A percentile compares a stretch with the other conserved stretches of the same genome.
phyloP scores from a whole-genome alignment of 1,139 yeast species.

The Meyerozyma carpophila region DNA sequence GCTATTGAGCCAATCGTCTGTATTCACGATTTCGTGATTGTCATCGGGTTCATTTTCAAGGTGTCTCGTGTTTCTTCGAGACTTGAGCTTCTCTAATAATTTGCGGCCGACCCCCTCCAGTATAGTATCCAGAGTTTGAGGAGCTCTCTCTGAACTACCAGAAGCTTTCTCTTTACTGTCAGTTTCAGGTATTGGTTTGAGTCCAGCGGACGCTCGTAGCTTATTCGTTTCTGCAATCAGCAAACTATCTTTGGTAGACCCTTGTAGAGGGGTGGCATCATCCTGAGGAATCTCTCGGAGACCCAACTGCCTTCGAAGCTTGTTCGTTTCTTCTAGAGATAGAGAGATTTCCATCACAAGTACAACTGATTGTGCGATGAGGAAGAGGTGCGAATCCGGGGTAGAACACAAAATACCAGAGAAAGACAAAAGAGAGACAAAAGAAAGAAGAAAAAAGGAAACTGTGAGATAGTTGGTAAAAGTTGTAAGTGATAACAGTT shows the following conservation, averaged over 20 bases:
- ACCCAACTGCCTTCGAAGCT: conserved; percentile 43
- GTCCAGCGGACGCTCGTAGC: conserved; percentile 8
- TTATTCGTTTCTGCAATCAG: conserved; percentile 4
- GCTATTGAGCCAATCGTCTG: conserved; percentile 36
- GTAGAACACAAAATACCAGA: neutral
- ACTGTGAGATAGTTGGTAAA: no score
- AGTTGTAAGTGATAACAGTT: no score
- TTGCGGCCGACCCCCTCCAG: neutral
- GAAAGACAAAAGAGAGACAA: neutral
- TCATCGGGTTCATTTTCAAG: conserved; percentile 7
- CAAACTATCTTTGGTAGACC: neutral
- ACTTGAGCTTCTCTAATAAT: neutral
- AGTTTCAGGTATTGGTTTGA: conserved; percentile 10
- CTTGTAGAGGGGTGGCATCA: neutral
- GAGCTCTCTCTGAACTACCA: neutral
- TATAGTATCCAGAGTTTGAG: neutral
- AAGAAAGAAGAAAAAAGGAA: no score
- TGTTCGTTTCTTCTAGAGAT: conserved; percentile 50
- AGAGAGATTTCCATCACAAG: conserved; percentile 10
- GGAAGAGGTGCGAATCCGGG: neutral
- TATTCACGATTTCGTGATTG: conserved; percentile 17
- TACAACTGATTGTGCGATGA: neutral
- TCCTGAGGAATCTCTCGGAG: conserved; percentile 36
- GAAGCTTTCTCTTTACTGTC: neutral
- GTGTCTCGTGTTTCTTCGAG: neutral